Evolutionary conservation across 2,329 filamentous ascomycete genomes (phyloP).

Genomic region (Stagonosporopsis chrysanthemi): DNA sequence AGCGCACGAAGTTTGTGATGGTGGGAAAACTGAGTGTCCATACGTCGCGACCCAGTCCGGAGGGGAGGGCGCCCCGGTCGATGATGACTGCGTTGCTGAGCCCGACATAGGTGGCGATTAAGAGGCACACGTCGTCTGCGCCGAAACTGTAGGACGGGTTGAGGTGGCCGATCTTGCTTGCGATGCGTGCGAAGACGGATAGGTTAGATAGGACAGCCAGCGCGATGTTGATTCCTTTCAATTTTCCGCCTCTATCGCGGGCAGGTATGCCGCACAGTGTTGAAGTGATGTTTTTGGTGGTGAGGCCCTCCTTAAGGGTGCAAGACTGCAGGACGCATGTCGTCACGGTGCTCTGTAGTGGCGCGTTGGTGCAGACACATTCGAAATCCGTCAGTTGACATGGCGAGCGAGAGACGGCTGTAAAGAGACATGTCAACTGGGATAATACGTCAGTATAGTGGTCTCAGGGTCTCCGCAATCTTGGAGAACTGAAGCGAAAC

Average conservation of each 20-base stretch:
- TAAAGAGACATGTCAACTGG: background rate
- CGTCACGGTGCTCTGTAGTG: background rate
- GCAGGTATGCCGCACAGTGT: background rate
- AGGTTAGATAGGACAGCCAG: background rate
- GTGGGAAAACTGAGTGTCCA: conserved; percentile 55
- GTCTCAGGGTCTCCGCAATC: too few species aligned
- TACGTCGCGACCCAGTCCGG: conserved; percentile 58
- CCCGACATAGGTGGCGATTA: background rate
- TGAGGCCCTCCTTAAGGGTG: conserved; percentile 10
- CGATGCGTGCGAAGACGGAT: background rate
- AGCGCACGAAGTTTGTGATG: conserved; percentile 52
- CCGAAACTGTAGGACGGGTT: background rate
- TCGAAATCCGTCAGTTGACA: background rate
- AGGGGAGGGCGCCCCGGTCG: conserved; percentile 16
- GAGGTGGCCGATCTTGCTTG: background rate
- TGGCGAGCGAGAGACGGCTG: background rate
- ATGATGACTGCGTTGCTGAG: conserved; percentile 11
- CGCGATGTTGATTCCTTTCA: background rate
- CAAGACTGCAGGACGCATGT: conserved; percentile 6
- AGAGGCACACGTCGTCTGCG: background rate
- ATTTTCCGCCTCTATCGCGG: background rate
- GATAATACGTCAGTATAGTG: background rate
- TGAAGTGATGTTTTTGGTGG: background rate
- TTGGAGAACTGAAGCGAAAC: too few species aligned
- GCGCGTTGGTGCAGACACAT: background rate